Base-by-base conservation (phyloP, 768 basidiomycete genomes). In the Russula brevipes region DNA sequence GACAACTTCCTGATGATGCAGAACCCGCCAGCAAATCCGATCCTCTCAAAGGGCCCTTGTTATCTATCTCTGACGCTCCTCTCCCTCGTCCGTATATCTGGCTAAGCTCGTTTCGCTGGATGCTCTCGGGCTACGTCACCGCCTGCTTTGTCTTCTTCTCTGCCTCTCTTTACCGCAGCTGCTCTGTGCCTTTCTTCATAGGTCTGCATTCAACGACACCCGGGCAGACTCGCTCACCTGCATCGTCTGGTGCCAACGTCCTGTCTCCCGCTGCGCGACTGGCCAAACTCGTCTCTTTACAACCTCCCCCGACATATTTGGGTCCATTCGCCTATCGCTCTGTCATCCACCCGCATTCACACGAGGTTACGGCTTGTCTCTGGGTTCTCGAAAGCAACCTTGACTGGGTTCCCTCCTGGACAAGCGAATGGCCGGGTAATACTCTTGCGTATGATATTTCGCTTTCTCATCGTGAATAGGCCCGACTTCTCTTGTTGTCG, bases 321-420 rank as follows among this genome's bases (percentile, higher is more conserved):
- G 50, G 50, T 24, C 71, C 70, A 0, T 68, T 67, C 41, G 51
- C 70, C 12, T 35, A 71, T 10, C 55, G 61, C 10, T 66, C 70
- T 0, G 39, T 49, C 2, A 24, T 54, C 10, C 62, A 50, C 30
- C 51, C 59, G 9, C n/a, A 69, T 14, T 52, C 65, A 0, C 60
- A 66, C 1, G 63, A 58, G 8, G 54, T 80, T 19, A 77, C 82
- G 0, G 83, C 82, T 42, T 85, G 83, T 69, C 69, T 82, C 17
- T 84, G 83, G 83, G 70, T 74, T 14, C 65, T 72, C 12, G 79
- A 80, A 52, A 57, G 53, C 14, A 71, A 72, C 3, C 19, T 83
- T 16, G 73, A 75, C 16, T 57, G 68, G 16, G 64, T 81, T 0
- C 65, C 75, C 19, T 59, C 60, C 0, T 81, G 82, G 76, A 72